Conservation (phyloP, 1,284 basidiomycete genomes). For the Gymnopus androsaceus region DNA sequence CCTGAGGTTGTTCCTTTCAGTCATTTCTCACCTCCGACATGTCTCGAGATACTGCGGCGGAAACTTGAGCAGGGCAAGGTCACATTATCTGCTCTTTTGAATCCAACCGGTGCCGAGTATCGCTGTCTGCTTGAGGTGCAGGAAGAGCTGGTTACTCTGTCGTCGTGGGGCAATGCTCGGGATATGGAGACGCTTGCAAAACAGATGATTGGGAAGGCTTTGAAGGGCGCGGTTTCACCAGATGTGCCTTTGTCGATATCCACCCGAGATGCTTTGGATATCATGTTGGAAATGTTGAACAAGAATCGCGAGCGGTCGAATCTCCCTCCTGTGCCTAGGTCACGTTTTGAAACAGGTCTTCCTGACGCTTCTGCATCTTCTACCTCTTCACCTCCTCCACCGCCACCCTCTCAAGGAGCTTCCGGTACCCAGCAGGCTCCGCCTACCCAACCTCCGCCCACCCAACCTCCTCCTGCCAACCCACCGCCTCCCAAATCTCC, state of each 20-base stretch:
- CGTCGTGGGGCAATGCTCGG: conserved; percentile 66
- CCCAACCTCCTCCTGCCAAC: no score
- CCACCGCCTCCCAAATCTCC: no score
- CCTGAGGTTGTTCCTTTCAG: conserved; percentile 57
- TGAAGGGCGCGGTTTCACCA: not conserved
- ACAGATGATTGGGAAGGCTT: conserved; percentile 36
- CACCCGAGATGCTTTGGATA: not conserved
- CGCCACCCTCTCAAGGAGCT: no score
- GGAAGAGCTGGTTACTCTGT: conserved; percentile 40
- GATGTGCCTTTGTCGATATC: not conserved
- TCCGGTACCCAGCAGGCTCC: no score
- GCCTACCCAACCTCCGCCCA: no score
- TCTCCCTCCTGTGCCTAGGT: not conserved
- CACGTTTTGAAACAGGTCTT: not conserved
- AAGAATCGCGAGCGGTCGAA: not conserved
- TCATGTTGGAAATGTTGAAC: not conserved
- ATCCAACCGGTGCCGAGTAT: conserved; percentile 33
- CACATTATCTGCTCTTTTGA: conserved; percentile 35
- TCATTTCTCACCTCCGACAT: conserved; percentile 51
- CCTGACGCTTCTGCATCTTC: not conserved
- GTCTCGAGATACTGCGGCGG: conserved; percentile 49
- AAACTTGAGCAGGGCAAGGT: conserved; percentile 48
- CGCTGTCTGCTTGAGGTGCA: conserved; percentile 39
- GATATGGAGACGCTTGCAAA: conserved; percentile 58
- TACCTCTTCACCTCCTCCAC: no score